Percentiles rank a stretch among this genome's conserved stretches.
phyloP scores from a whole-genome alignment of 2,329 filamentous ascomycete genomes.

The Scedosporium apiospermum region DNA sequence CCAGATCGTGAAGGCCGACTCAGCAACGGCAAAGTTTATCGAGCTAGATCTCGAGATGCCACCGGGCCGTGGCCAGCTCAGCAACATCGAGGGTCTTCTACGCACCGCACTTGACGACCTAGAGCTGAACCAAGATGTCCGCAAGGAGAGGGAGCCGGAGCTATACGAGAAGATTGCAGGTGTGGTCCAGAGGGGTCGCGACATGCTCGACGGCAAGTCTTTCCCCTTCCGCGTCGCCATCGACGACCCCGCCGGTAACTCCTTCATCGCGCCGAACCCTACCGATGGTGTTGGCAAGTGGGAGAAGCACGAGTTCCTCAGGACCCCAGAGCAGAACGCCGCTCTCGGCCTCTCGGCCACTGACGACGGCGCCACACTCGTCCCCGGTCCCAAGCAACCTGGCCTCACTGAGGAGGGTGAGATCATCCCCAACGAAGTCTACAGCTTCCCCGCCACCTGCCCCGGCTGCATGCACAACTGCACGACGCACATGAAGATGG shows the following conservation, averaged over 20 bases:
- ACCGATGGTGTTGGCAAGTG: constrained; percentile 78
- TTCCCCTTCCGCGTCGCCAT: constrained; percentile 85
- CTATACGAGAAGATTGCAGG: constrained; percentile 68
- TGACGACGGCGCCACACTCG: constrained; percentile 41
- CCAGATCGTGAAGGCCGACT: constrained; percentile 88
- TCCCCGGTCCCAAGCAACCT: constrained; percentile 36
- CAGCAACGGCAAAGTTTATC: constrained; percentile 75
- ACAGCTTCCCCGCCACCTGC: constrained; percentile 84
- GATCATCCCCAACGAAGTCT: constrained; percentile 86
- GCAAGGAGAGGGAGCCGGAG: constrained; percentile 70
- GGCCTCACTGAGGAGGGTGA: constrained; percentile 51
- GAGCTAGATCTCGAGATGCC: constrained; percentile 92
- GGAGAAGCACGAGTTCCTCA: constrained; percentile 72
- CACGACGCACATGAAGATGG: constrained; percentile 96
- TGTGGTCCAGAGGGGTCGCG: constrained; percentile 62
- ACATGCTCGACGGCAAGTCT: constrained; percentile 66
- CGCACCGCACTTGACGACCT: constrained; percentile 71
- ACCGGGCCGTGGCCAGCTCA: constrained; percentile 79
- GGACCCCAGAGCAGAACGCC: constrained; percentile 79
- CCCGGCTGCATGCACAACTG: constrained; percentile 82
- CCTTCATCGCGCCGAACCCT: constrained; percentile 85
- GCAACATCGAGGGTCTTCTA: constrained; percentile 86
- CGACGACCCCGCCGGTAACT: constrained; percentile 91
- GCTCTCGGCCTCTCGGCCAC: constrained; percentile 66
- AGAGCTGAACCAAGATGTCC: constrained; percentile 68